phyloP scores from a whole-genome alignment of 176 grass and related monocot species.

The barley (Hordeum vulgare) region DNA sequence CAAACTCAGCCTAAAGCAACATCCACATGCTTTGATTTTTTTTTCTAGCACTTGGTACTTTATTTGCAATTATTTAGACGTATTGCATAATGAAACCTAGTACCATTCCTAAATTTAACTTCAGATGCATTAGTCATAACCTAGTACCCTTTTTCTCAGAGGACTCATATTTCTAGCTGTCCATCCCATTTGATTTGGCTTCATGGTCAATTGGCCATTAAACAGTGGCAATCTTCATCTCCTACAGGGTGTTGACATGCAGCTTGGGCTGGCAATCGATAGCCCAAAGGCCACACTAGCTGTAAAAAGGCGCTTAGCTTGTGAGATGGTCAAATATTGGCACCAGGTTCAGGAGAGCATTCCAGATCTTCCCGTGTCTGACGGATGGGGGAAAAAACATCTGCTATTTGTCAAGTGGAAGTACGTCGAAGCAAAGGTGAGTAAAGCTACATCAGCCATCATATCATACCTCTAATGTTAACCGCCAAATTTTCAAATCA shows the following conservation, averaged over 20 bases:
- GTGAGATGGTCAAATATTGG: slow-evolving; percentile 99
- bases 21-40: background rate
- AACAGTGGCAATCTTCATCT: background rate
- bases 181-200: background rate
- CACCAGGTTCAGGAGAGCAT: slow-evolving; percentile 79
- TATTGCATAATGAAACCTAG: background rate
- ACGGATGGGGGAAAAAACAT: slow-evolving; percentile 90
- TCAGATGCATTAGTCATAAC: background rate
- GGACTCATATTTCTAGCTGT: too few species aligned
- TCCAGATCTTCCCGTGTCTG: slow-evolving; percentile 44
- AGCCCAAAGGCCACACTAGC: slow-evolving; percentile 92
- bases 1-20: background rate
- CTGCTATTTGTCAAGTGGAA: slow-evolving; percentile 91
- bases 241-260: slow-evolving; percentile 78
- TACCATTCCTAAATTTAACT: background rate
- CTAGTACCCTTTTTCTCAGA: background rate
- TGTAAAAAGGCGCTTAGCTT: slow-evolving; percentile 93
- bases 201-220: background rate
- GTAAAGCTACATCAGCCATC: background rate
- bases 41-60: background rate
- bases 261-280: slow-evolving; percentile 96
- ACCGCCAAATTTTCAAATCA: background rate
- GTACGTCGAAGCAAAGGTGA: slow-evolving; percentile 88
- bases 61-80: background rate
- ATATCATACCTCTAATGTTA: background rate